phyloP scores from a whole-genome alignment of 1,139 yeast species.

The Diutina ranongensis region DNA sequence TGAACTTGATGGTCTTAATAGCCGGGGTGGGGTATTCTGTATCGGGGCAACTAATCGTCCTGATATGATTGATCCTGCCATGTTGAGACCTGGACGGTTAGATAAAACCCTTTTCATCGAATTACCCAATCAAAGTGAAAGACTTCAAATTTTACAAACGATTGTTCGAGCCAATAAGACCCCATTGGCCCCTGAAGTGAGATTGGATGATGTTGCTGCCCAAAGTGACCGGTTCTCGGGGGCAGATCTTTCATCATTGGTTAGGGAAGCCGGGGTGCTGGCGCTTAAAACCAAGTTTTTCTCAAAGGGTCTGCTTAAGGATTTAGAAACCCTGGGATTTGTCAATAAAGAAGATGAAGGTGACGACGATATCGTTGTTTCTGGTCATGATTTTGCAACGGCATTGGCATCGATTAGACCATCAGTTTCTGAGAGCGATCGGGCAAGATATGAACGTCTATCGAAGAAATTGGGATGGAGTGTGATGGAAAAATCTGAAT shows the following conservation, averaged over 20 bases:
- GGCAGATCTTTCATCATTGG: constrained; percentile 87
- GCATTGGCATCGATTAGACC: constrained; percentile 78
- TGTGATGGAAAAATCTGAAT: constrained; percentile 9
- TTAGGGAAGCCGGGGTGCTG: constrained; percentile 83
- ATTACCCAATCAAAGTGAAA: constrained; percentile 67
- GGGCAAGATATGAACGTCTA: constrained; percentile 59
- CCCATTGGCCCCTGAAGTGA: constrained; percentile 58
- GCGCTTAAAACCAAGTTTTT: constrained; percentile 70
- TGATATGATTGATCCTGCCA: constrained; percentile 97
- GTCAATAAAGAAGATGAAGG: constrained; percentile 19
- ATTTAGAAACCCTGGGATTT: constrained; percentile 35
- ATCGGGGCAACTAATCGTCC: constrained; percentile 97
- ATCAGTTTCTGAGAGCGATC: constrained; percentile 80
- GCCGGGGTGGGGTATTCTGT: constrained; percentile 85
- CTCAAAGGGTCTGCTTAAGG: constrained; percentile 27
- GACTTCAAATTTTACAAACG: constrained; percentile 71
- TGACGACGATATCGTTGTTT: constrained; percentile 38
- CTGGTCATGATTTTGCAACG: constrained; percentile 49
- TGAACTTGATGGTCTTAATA: constrained; percentile 89
- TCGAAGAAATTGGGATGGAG: constrained; percentile 53
- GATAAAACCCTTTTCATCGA: constrained; percentile 91
- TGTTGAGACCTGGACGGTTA: constrained; percentile 93
- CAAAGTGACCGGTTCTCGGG: constrained; percentile 74
- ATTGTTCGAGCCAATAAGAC: constrained; percentile 62
- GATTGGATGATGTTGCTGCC: constrained; percentile 48